These are phyloP conservation scores for Croton setiger DNA, from an alignment of 441 rosid genomes.

Conservation along the genomic window DNA sequence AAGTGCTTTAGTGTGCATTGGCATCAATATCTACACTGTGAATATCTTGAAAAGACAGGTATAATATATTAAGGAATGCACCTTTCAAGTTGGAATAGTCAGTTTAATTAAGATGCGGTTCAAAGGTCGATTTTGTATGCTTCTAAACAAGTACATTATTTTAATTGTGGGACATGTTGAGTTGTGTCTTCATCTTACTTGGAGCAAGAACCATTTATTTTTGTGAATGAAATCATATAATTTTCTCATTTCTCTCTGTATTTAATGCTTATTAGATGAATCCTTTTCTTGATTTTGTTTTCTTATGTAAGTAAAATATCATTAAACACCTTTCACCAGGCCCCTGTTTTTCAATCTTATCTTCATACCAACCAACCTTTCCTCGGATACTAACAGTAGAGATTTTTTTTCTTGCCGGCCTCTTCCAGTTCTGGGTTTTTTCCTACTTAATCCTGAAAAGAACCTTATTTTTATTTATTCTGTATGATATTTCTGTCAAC, in stretches of 20 bases:
- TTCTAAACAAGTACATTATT: not conserved
- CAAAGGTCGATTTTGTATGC: not conserved
- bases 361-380: not conserved
- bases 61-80: too few relatives aligned
- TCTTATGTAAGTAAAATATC: not conserved
- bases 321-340: slow-evolving; percentile 9
- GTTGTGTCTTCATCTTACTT: not conserved
- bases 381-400: not conserved
- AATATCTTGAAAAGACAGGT: too few relatives aligned
- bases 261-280: not conserved
- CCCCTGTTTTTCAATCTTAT: not conserved
- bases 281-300: not conserved
- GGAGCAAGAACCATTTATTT: not conserved
- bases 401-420: not conserved
- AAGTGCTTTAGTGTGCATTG: too few relatives aligned
- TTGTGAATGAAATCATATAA: not conserved
- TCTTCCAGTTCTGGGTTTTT: not conserved
- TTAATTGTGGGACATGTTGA: not conserved
- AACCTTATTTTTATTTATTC: not conserved
- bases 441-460: not conserved
- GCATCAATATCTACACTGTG: too few relatives aligned
- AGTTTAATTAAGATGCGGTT: not conserved
- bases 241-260: not conserved
- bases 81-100: too few relatives aligned
- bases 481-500: not conserved